Evolutionary conservation across 306 rosid genomes (phyloP), one percentile per base, ranked within the genome.

Genomic region (Gastrolobium bilobum): DNA sequence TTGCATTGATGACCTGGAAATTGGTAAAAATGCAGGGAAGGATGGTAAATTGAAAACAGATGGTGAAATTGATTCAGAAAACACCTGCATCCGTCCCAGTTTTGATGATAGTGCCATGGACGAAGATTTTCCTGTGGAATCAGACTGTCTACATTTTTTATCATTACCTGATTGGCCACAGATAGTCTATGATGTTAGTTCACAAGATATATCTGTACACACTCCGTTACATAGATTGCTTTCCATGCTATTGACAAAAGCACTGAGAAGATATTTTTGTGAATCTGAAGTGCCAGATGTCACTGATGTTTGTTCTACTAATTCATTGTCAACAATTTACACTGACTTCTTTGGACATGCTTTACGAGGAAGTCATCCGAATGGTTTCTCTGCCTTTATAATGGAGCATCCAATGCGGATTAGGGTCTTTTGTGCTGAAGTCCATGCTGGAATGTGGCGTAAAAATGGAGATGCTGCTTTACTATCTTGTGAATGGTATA

Each of bases 401-500:
- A 93, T 96, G 99, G 99, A 96, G 90, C 97, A 96, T 88, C 99
- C 97, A 31, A 85, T 96, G 74, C 91, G 97, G 67, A 90, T 91
- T 67, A 89, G 91, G 87, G 99, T 90, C 68, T 96, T 96, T 81
- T 96, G 98, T 91, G 98, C 99, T 37, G 84, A 93, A 86, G 93
- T 93, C 83, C 95, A 89, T 67, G 93, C 99, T 84, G 99, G 97
- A 86, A 93, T 91, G 94, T 93, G 99, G 99, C 88, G 94, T 79
- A 93, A 86, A 82, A 91, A 91, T 81, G 99, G 97, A 59, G 99
- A 96, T 77, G 84, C 92, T 73, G 94, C 96, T 67, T 52, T 89
- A 68, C 81, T 93, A 79, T 88, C 94, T 46, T 90, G 93, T 75
- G 98, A 96, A 75, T 89, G 85, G 87, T 96, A 96, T 80, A 89